Evolutionary conservation across 257 asterid genomes (phyloP).

Genomic region (Verbena officinalis): DNA sequence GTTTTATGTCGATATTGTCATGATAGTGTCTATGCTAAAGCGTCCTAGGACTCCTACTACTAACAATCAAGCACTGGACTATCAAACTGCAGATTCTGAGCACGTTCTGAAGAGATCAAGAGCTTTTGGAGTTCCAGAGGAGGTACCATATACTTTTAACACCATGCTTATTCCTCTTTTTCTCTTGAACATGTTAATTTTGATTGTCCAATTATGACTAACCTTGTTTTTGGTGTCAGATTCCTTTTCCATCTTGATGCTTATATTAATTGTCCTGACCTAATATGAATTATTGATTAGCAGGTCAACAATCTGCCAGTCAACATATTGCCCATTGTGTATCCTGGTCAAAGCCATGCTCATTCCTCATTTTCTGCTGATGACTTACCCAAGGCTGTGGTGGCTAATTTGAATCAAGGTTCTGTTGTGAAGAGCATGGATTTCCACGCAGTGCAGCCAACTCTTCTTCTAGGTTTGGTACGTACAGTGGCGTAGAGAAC

Average conservation of each 20-base stretch:
- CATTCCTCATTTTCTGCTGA: slow-evolving; percentile 38
- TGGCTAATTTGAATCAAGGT: slow-evolving; percentile 59
- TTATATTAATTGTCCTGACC: slow-evolving; percentile 1
- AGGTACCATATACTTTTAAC: slow-evolving; percentile 40
- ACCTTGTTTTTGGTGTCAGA: slow-evolving; percentile 11
- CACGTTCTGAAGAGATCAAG: slow-evolving; percentile 49
- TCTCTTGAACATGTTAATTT: slow-evolving; percentile 21
- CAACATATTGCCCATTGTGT: slow-evolving; percentile 36
- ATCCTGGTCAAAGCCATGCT: slow-evolving; percentile 46
- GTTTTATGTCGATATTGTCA: slow-evolving; percentile 33
- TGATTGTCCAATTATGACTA: no score
- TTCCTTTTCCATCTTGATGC: slow-evolving; percentile 19
- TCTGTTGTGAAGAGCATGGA: slow-evolving; percentile 75
- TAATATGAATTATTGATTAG: slow-evolving; percentile 12
- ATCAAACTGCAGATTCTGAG: slow-evolving; percentile 60
- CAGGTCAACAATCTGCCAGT: slow-evolving; percentile 50
- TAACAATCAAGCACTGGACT: slow-evolving; percentile 53
- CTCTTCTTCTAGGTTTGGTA: slow-evolving; percentile 65
- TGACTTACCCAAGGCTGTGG: slow-evolving; percentile 57
- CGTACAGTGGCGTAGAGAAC: no score
- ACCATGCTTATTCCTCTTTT: not conserved
- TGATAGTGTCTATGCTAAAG: slow-evolving; percentile 52
- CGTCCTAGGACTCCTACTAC: slow-evolving; percentile 58
- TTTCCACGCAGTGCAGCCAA: slow-evolving; percentile 59
- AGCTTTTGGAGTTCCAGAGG: slow-evolving; percentile 48